Conservation (phyloP, 495 filamentous ascomycete species). For the Trichoderma parareesei region DNA sequence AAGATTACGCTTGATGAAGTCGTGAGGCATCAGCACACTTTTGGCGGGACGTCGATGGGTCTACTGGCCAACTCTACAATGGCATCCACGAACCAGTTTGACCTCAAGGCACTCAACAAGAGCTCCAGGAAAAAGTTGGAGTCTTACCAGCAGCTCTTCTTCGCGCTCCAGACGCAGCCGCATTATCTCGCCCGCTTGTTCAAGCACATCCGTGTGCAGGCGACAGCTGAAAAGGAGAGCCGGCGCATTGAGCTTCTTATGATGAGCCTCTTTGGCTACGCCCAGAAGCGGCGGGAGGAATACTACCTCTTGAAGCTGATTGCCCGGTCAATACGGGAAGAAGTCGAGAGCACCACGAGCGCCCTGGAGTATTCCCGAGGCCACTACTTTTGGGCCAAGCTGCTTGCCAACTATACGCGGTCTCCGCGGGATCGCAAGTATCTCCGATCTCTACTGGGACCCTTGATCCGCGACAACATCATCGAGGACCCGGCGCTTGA, state of each 20-base stretch:
- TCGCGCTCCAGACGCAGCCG: slow-evolving; percentile 92
- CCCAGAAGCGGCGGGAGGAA: slow-evolving; percentile 92
- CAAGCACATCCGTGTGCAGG: slow-evolving; percentile 71
- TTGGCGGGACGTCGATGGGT: slow-evolving; percentile 82
- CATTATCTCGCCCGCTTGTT: slow-evolving; percentile 89
- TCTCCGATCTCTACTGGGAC: slow-evolving; percentile 72
- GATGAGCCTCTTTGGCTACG: slow-evolving; percentile 96
- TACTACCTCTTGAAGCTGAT: slow-evolving; percentile 94
- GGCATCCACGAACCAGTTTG: slow-evolving; percentile 83
- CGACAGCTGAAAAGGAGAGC: slow-evolving; percentile 81
- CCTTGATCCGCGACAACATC: slow-evolving; percentile 77
- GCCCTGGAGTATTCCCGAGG: slow-evolving; percentile 82
- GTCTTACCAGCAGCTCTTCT: slow-evolving; percentile 96
- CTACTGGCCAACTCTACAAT: slow-evolving; percentile 81
- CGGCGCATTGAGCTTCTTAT: slow-evolving; percentile 87
- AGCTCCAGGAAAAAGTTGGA: slow-evolving; percentile 89
- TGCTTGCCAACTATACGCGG: slow-evolving; percentile 80
- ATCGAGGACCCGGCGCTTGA: slow-evolving; percentile 86
- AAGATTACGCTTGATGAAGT: slow-evolving; percentile 99
- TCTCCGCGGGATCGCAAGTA: slow-evolving; percentile 91
- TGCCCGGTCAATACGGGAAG: slow-evolving; percentile 71
- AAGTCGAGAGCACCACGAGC: slow-evolving; percentile 64
- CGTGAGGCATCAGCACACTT: slow-evolving; percentile 92
- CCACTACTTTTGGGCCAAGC: slow-evolving; percentile 86
- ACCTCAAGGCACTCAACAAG: slow-evolving; percentile 95